Base-by-base conservation (phyloP, 768 basidiomycete genomes). In the Ephemerocybe angulata region DNA sequence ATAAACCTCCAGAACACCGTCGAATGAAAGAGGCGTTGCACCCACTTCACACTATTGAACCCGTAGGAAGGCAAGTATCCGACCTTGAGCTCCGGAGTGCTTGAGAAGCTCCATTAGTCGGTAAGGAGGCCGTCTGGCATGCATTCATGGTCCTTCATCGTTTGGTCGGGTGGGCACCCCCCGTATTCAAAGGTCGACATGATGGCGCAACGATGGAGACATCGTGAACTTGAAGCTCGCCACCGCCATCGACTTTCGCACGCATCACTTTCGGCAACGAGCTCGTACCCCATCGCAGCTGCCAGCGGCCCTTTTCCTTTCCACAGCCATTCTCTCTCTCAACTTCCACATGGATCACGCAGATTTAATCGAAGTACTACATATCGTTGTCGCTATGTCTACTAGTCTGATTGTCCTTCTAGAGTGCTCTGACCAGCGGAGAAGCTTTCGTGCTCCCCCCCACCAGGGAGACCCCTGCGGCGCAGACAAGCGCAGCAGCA, bases 391-490 rank as follows among this genome's bases (percentile, higher is more conserved):
- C 4, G 15, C 13, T 21, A 5, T n/a, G 15, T n/a, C n/a, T 4
- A 17, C 15, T 17, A 2, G 27, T 27, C 46, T 48, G 28, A 48
- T 17, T 17, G 24, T 15, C 12, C 41, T 28, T 41, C 17, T 19
- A 55, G 54, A 25, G 12, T 15, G 48, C 48, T 15, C 42, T 55
- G 3, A 50, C 54, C 35, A 55, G 54, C 37, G 55, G 61, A 40
- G 58, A 69, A 37, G 68, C 72, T 17, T 73, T 73, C 60, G 64
- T 64, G 8, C 65, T 69, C 6, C 66, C 70, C 25, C 62, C 69
- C 17, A 63, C 40, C 43, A 53, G 46, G 28, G 29, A 55, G 38
- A 44, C 50, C 54, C 44, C 52, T 33, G 40, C 22, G n/a, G n/a
- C n/a, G n/a, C n/a, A n/a, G n/a, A n/a, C n/a, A n/a, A n/a, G n/a